Conservation (phyloP, 2,329 filamentous ascomycete species). For the Lachnellula cervina region DNA sequence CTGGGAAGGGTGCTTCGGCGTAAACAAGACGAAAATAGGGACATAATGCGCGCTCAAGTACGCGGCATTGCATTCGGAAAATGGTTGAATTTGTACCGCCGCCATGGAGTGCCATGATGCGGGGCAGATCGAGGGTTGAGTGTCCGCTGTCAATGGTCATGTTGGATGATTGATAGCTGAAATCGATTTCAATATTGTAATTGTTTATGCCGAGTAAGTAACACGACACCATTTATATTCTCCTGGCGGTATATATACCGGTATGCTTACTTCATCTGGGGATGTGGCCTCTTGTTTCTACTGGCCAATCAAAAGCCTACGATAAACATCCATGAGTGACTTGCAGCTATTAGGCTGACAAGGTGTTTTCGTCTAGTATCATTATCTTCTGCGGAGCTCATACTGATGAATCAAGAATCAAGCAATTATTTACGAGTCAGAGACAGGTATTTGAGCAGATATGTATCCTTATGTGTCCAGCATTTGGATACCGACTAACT, state of each 20-base stretch:
- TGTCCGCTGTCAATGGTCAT: background rate
- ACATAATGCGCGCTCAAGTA: slow-evolving; percentile 15
- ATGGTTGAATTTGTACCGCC: slow-evolving; percentile 19
- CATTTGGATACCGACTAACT: no score
- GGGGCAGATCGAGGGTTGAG: background rate
- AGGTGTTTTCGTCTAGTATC: no score
- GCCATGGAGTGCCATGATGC: slow-evolving; percentile 18
- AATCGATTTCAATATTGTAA: background rate
- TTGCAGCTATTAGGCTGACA: background rate
- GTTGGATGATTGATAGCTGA: background rate
- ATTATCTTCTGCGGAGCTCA: no score
- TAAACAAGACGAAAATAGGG: slow-evolving; percentile 66
- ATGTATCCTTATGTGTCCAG: no score
- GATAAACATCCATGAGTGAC: background rate
- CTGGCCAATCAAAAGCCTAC: background rate
- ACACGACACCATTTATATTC: background rate
- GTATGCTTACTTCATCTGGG: background rate
- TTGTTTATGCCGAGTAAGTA: background rate
- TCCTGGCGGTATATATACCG: background rate
- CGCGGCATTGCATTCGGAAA: slow-evolving; percentile 23
- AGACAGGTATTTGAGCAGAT: no score
- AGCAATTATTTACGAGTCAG: no score
- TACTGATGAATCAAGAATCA: no score
- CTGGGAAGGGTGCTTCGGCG: slow-evolving; percentile 63
- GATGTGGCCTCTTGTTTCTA: background rate